Evolutionary conservation across 1,284 basidiomycete genomes (phyloP).

Genomic region (Calocybe gambosa): DNA sequence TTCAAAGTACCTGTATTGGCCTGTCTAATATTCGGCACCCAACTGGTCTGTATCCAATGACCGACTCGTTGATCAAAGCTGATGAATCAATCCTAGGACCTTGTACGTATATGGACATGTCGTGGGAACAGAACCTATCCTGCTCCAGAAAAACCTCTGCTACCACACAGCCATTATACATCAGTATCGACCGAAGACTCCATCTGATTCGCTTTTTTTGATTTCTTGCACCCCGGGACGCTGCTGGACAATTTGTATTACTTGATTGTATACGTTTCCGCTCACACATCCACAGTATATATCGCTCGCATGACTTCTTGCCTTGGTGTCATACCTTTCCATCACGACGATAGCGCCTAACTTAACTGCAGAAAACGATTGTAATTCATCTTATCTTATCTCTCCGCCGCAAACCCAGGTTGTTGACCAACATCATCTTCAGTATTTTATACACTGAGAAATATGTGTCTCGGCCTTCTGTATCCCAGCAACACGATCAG

Average conservation of each 20-base stretch:
- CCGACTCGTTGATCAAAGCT: not conserved
- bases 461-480: too few species aligned
- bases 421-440: too few species aligned
- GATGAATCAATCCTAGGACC: constrained; percentile 15
- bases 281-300: not conserved
- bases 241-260: constrained; percentile 1
- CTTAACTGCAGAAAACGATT: too few species aligned
- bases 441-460: too few species aligned
- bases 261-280: not conserved
- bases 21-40: constrained; percentile 24
- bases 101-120: constrained; percentile 19
- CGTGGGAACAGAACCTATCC: constrained; percentile 3
- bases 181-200: constrained; percentile 4
- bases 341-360: too few species aligned
- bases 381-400: too few species aligned
- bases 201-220: not conserved
- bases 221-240: not conserved
- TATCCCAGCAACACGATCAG: too few species aligned
- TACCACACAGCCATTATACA: constrained; percentile 8
- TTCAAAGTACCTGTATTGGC: constrained; percentile 24
- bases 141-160: constrained; percentile 2
- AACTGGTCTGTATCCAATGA: constrained; percentile 17
- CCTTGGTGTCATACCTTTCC: too few species aligned
- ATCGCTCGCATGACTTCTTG: not conserved
- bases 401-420: too few species aligned